phyloP scores from a whole-genome alignment of 352 stramenopile species.

The Pythium dissimile region DNA sequence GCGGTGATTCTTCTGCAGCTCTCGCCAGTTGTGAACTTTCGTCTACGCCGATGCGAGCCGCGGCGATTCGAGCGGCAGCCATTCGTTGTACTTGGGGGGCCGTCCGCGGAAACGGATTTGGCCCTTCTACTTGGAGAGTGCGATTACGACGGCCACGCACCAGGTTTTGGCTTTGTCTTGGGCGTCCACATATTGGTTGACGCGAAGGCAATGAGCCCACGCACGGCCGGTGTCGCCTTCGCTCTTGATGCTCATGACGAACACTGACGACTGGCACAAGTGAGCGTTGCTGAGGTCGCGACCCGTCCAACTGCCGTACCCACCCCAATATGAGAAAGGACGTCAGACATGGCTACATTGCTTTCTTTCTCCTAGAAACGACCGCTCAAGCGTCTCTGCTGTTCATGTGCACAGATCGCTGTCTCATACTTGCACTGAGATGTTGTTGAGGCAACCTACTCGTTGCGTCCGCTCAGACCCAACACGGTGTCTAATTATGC shows the following conservation, averaged over 20 bases:
- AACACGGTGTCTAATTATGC: no score
- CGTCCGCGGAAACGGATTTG: conserved; percentile 97
- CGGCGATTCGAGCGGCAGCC: conserved; percentile 88
- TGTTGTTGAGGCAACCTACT: no score
- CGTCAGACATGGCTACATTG: not conserved
- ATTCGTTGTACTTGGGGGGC: conserved; percentile 95
- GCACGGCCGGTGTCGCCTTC: not conserved
- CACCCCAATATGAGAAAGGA: not conserved
- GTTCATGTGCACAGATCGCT: no score
- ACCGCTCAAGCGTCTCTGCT: not conserved
- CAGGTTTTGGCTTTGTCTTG: conserved; percentile 63
- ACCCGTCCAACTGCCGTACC: not conserved
- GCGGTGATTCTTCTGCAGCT: conserved; percentile 44
- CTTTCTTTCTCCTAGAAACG: no score
- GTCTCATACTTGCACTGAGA: no score
- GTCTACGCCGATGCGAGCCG: conserved; percentile 91
- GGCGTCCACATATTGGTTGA: conserved; percentile 57
- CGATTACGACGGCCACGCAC: conserved; percentile 60
- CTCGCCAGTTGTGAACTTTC: conserved; percentile 58
- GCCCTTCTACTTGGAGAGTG: conserved; percentile 32
- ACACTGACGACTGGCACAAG: not conserved
- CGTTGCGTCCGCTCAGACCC: no score
- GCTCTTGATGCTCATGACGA: not conserved
- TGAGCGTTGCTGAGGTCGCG: not conserved
- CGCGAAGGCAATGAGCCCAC: conserved; percentile 50